Evolutionary conservation across 768 basidiomycete genomes (phyloP).

Genomic region (Leucosporidium creatinivorum): DNA sequence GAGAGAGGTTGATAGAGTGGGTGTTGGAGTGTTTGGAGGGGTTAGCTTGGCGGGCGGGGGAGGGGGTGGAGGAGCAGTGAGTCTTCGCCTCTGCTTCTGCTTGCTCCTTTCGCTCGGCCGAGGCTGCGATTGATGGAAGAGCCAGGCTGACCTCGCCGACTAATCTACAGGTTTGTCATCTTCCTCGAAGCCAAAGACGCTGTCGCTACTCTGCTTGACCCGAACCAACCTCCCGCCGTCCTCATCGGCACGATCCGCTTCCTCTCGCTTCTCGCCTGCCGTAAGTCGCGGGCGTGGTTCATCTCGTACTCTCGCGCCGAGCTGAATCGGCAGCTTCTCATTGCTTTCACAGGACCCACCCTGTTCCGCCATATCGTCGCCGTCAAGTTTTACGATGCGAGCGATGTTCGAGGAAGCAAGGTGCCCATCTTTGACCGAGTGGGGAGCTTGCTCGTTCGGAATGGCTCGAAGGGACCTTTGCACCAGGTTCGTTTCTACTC

Average conservation of each 20-base stretch:
- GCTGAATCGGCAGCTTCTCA: too few species aligned
- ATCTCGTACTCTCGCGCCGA: too few species aligned
- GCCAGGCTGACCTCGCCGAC: not conserved
- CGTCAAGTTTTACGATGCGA: conserved; percentile 12
- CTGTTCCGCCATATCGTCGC: conserved; percentile 19
- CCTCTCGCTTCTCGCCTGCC: conserved; percentile 9
- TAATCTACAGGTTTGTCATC: not conserved
- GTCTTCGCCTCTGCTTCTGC: not conserved
- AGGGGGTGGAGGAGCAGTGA: conserved; percentile 7
- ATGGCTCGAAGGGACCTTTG: not conserved
- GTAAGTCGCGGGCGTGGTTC: too few species aligned
- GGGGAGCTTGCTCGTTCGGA: conserved; percentile 8
- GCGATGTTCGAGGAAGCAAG: conserved; percentile 3
- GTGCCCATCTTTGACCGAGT: conserved; percentile 26
- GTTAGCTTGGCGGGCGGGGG: conserved; percentile 15
- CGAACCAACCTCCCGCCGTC: conserved; percentile 6
- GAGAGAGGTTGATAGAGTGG: conserved; percentile 3
- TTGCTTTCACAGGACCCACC: conserved; percentile 2
- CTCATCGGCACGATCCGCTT: conserved; percentile 5
- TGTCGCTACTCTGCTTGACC: conserved; percentile 26
- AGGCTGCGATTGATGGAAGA: too few species aligned
- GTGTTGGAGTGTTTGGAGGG: conserved; percentile 20
- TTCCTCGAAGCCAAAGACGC: conserved; percentile 1
- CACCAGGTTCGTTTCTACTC: not conserved
- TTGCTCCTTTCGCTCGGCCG: too few species aligned